Base-by-base conservation (phyloP, 2,329 filamentous ascomycete genomes). In the Endoconidiophora polonica region DNA sequence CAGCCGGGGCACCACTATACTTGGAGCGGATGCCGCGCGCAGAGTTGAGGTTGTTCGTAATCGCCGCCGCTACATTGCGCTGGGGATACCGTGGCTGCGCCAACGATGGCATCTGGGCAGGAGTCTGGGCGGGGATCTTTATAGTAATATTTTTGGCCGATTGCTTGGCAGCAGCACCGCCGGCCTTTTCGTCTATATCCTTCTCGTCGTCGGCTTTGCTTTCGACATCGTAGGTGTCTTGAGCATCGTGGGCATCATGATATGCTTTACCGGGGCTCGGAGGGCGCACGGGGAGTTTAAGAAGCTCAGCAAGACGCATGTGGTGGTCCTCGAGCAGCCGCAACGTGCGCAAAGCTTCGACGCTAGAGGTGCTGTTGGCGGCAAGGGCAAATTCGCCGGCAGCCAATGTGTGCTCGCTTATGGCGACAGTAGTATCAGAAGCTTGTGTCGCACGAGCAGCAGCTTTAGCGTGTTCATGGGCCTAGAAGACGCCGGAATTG, bases 301-400 rank as follows among this genome's bases (percentile, higher is more conserved):
- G 76, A 40, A 95, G 77, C 55, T 83, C 78, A 14, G 88, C 86
- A 10, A 96, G 79, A 55, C 79, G 80, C 56, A 79, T 77, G 62
- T 98, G 91, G 62, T 98, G 86, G 55, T 84, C 74, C 64, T 95
- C 86, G 52, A 98, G 79, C 2, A 96, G 74, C 56, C 76, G 77
- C 54, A 98, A 70, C 7, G 88, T 91, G 48, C 91, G 79, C 46
- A 94, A 66, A 12, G 88, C 90, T 71, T 94, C 73, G 55, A 72
- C 61, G 60, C 71, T 76, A 39, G 69, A 71, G 5, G 86, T 94
- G 44, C 67, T 74, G 54, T 77, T 75, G n/a, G 85, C 80, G 26
- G 87, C 88, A 54, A 81, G 81, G 54, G 86, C 81, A 63, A 94
- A 96, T 62, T 94, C 86, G 55, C 80, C 81, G 2, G 91, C 90